Conservation (phyloP, 768 basidiomycete genomes). For the Lepiota brunneoincarnata region DNA sequence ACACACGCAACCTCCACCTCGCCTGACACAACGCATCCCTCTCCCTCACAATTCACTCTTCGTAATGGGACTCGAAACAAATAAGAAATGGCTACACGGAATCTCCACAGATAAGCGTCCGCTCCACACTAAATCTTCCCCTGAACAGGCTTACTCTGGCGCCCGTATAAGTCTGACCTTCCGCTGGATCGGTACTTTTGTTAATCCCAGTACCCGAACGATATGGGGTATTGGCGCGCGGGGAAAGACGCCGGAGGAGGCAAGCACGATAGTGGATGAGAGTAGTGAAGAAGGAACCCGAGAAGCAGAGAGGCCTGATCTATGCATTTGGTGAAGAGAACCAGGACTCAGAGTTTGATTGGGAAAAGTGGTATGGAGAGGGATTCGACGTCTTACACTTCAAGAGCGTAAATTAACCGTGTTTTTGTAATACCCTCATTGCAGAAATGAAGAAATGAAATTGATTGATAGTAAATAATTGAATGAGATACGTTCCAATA, state of each 20-base stretch:
- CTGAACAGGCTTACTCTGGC: slow-evolving; percentile 54
- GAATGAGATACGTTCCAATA: neutral
- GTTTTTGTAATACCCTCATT: neutral
- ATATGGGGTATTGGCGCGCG: slow-evolving; percentile 78
- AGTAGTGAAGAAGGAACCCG: slow-evolving; percentile 1
- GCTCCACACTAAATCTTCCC: slow-evolving; percentile 43
- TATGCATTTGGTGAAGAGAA: slow-evolving; percentile 19
- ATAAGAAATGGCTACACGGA: slow-evolving; percentile 71
- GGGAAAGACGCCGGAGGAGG: slow-evolving; percentile 55
- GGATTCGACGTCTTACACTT: slow-evolving; percentile 18
- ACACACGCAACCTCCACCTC: slow-evolving; percentile 21
- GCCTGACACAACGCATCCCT: slow-evolving; percentile 58
- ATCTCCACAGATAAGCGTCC: slow-evolving; percentile 77
- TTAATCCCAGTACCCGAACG: slow-evolving; percentile 41
- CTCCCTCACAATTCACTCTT: slow-evolving; percentile 85
- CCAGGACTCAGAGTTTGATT: slow-evolving; percentile 14
- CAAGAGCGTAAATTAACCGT: slow-evolving; percentile 3
- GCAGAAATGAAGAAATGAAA: neutral
- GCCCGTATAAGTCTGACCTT: slow-evolving; percentile 81
- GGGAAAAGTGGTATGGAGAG: slow-evolving; percentile 17
- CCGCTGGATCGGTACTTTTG: slow-evolving; percentile 74
- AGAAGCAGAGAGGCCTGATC: slow-evolving; percentile 8
- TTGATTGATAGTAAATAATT: neutral
- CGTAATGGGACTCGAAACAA: slow-evolving; percentile 72
- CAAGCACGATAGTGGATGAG: slow-evolving; percentile 23